phyloP scores from a whole-genome alignment of 2,329 filamentous ascomycete species.

The Hymenoscyphus salicellus region DNA sequence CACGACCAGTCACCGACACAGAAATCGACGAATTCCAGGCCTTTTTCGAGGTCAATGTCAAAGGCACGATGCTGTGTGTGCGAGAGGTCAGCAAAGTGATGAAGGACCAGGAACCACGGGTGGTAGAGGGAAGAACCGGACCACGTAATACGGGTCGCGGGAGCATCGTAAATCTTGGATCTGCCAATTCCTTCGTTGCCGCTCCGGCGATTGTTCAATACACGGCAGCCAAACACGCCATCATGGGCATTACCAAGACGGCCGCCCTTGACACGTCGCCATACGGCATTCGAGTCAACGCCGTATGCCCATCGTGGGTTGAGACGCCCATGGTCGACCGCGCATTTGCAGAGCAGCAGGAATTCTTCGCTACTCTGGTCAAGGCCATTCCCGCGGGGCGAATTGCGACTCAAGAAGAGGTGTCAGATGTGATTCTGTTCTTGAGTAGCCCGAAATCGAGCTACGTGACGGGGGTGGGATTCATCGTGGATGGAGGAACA shows the following conservation, averaged over 20 bases:
- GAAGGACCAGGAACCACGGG: slow-evolving; percentile 3
- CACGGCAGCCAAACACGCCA: slow-evolving; percentile 8
- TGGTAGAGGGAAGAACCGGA: slow-evolving; percentile 6
- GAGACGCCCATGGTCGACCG: slow-evolving; percentile 2
- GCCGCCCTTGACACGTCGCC: slow-evolving; percentile 1
- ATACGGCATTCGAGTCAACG: neutral
- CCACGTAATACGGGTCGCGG: slow-evolving; percentile 6
- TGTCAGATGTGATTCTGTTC: neutral
- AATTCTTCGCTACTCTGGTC: neutral
- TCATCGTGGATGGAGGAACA: slow-evolving; percentile 5
- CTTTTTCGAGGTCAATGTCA: slow-evolving; percentile 7
- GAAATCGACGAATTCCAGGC: neutral
- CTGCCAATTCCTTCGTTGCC: slow-evolving; percentile 2
- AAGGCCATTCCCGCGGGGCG: neutral
- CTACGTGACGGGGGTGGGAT: slow-evolving; percentile 1
- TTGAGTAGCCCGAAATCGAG: slow-evolving; percentile 1
- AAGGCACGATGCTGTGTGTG: slow-evolving; percentile 5
- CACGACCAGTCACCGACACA: neutral
- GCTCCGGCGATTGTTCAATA: slow-evolving; percentile 4
- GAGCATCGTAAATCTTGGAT: slow-evolving; percentile 2
- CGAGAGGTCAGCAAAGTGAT: slow-evolving; percentile 2
- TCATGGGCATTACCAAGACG: slow-evolving; percentile 10
- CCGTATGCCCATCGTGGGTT: slow-evolving; percentile 3
- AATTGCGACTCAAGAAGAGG: slow-evolving; percentile 5
- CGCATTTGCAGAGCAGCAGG: neutral